Conservation (phyloP, 1,139 yeast species). For the Pichia kudriavzevii region DNA sequence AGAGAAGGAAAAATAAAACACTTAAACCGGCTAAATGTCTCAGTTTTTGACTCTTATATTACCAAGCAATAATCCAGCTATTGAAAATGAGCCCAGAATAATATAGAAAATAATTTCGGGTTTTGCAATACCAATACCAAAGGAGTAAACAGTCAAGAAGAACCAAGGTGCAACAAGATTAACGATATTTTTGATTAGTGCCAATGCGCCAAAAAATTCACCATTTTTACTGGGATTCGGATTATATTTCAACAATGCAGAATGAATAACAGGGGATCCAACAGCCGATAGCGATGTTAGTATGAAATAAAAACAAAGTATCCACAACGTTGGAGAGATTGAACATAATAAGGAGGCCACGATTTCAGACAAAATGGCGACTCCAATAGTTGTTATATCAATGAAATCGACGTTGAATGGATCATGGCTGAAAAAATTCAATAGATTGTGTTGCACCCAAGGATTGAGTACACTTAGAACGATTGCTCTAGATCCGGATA, state of each 20-base stretch:
- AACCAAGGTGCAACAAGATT: conserved; percentile 35
- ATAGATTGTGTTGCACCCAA: conserved; percentile 32
- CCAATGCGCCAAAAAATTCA: conserved; percentile 47
- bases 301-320: conserved; percentile 25
- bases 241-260: conserved; percentile 45
- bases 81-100: conserved; percentile 3
- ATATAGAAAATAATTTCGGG: conserved; percentile 13
- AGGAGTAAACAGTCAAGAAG: conserved; percentile 33
- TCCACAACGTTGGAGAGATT: conserved; percentile 24
- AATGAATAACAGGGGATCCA: conserved; percentile 41
- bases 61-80: conserved; percentile 8
- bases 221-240: conserved; percentile 38
- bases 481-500: conserved; percentile 41
- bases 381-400: conserved; percentile 41
- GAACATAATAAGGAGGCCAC: conserved; percentile 37
- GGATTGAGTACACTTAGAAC: conserved; percentile 40
- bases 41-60: conserved; percentile 5
- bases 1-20: neutral
- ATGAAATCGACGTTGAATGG: conserved; percentile 41
- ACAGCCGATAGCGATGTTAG: conserved; percentile 45
- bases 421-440: conserved; percentile 23
- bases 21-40: neutral
- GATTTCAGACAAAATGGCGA: conserved; percentile 35
- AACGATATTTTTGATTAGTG: conserved; percentile 37
- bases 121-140: conserved; percentile 8